Conservation (phyloP, 768 basidiomycete genomes). For the Boletus reticuloceps region DNA sequence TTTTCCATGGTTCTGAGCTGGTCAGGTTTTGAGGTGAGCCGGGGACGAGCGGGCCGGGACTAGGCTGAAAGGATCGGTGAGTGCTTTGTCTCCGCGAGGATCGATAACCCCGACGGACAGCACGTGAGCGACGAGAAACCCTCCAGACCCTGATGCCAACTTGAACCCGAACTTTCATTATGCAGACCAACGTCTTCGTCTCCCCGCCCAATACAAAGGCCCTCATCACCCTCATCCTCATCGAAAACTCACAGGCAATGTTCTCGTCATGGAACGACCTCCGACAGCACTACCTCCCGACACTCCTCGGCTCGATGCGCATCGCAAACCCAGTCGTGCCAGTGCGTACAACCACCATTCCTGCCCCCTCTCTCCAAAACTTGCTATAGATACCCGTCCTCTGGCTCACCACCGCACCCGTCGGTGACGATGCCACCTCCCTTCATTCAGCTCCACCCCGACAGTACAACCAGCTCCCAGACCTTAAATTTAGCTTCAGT, state of each 20-base stretch:
- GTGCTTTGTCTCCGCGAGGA: slow-evolving; percentile 8
- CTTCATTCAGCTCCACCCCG: slow-evolving; percentile 31
- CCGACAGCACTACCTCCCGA: slow-evolving; percentile 43
- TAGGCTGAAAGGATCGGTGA: too few relatives aligned
- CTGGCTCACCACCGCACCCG: slow-evolving; percentile 46
- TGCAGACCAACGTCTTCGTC: slow-evolving; percentile 21
- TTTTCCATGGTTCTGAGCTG: too few relatives aligned
- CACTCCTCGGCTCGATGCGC: slow-evolving; percentile 42
- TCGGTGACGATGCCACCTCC: slow-evolving; percentile 26
- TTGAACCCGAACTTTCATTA: slow-evolving; percentile 1
- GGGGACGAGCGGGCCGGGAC: not conserved
- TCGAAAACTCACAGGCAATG: slow-evolving; percentile 55
- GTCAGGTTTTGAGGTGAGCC: too few relatives aligned
- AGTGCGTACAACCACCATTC: slow-evolving; percentile 33
- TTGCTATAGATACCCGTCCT: slow-evolving; percentile 34
- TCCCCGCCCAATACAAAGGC: slow-evolving; percentile 16
- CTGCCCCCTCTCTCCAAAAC: not conserved
- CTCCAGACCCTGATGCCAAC: not conserved
- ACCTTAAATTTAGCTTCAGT: slow-evolving; percentile 42
- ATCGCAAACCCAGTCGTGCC: slow-evolving; percentile 37
- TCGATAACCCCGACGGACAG: slow-evolving; percentile 20
- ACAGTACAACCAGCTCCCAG: slow-evolving; percentile 41
- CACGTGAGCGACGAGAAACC: slow-evolving; percentile 16
- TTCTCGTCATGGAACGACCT: slow-evolving; percentile 47
- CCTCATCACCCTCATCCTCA: slow-evolving; percentile 43